Conservation (phyloP, 371 early-diverging fungal species). For the Apophysomyces variabilis region DNA sequence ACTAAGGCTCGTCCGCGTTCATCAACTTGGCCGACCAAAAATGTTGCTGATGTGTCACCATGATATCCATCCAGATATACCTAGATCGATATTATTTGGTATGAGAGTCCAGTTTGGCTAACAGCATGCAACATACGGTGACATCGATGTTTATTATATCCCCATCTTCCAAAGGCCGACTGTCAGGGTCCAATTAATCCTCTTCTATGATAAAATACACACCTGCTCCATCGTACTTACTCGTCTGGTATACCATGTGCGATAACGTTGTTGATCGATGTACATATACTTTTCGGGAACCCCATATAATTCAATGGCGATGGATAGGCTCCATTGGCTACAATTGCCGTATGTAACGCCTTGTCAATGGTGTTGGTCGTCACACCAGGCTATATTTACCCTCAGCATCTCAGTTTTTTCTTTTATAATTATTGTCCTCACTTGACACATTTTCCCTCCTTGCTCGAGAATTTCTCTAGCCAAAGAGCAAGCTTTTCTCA, state of each 20-base stretch:
- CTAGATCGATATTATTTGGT: slow-evolving; percentile 28
- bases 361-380: slow-evolving; percentile 81
- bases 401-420: neutral
- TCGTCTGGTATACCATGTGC: slow-evolving; percentile 92
- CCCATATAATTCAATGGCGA: slow-evolving; percentile 85
- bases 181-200: slow-evolving; percentile 13
- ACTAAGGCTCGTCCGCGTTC: slow-evolving; percentile 65
- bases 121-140: slow-evolving; percentile 47
- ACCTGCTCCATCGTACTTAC: slow-evolving; percentile 32
- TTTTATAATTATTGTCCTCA: slow-evolving; percentile 9
- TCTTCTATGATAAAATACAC: neutral
- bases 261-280: slow-evolving; percentile 87
- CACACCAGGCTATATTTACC: slow-evolving; percentile 58
- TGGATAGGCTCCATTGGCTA: slow-evolving; percentile 79
- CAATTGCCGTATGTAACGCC: slow-evolving; percentile 70
- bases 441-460: slow-evolving; percentile 52
- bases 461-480: slow-evolving; percentile 66
- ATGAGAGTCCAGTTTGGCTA: too few species aligned
- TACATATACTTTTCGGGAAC: slow-evolving; percentile 86
- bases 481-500: slow-evolving; percentile 70
- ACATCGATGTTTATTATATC: slow-evolving; percentile 92
- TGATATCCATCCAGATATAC: slow-evolving; percentile 80
- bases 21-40: slow-evolving; percentile 84
- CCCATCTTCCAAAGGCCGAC: slow-evolving; percentile 73
- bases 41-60: slow-evolving; percentile 87